Percentiles rank a stretch among this genome's conserved stretches.
Evolutionary conservation across 106 monocot species (phyloP).

Genomic region (Agapanthus africanus): DNA sequence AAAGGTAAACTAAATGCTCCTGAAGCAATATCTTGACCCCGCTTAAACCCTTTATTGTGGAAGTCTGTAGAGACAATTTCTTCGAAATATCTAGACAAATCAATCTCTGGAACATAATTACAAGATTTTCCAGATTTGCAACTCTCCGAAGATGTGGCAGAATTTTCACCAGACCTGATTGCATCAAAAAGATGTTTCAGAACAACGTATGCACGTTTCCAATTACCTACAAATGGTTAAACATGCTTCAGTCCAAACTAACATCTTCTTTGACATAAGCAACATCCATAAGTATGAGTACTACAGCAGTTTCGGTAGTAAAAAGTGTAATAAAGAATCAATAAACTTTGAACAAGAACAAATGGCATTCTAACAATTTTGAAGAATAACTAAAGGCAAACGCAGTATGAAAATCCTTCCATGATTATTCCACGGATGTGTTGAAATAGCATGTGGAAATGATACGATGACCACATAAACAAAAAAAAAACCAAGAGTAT

Average conservation of each 20-base stretch:
- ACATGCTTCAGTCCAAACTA: slow-evolving; percentile 4
- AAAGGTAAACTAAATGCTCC: slow-evolving; percentile 18
- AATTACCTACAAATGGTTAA: slow-evolving; percentile 53
- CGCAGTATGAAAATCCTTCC: too few species aligned
- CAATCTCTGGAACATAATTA: slow-evolving; percentile 36
- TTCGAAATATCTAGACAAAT: slow-evolving; percentile 44
- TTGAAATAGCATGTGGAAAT: too few species aligned
- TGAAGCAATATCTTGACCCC: slow-evolving; percentile 40
- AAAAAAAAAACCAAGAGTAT: too few species aligned
- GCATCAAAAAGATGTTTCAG: slow-evolving; percentile 61
- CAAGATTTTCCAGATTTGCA: slow-evolving; percentile 11
- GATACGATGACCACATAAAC: too few species aligned
- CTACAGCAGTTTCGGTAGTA: too few species aligned
- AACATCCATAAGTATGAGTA: neutral
- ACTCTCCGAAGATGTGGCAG: slow-evolving; percentile 4
- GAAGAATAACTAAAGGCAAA: too few species aligned
- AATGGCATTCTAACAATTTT: too few species aligned
- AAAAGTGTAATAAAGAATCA: too few species aligned
- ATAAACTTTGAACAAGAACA: too few species aligned
- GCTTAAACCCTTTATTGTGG: slow-evolving; percentile 35
- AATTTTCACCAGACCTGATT: slow-evolving; percentile 29
- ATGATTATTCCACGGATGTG: too few species aligned
- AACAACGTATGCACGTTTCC: slow-evolving; percentile 61
- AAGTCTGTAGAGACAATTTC: slow-evolving; percentile 13
- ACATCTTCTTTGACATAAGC: too few species aligned